Evolutionary conservation across 768 basidiomycete species (phyloP), one percentile per base, ranked within the genome.

Genomic region (Kwoniella dejecticola): DNA sequence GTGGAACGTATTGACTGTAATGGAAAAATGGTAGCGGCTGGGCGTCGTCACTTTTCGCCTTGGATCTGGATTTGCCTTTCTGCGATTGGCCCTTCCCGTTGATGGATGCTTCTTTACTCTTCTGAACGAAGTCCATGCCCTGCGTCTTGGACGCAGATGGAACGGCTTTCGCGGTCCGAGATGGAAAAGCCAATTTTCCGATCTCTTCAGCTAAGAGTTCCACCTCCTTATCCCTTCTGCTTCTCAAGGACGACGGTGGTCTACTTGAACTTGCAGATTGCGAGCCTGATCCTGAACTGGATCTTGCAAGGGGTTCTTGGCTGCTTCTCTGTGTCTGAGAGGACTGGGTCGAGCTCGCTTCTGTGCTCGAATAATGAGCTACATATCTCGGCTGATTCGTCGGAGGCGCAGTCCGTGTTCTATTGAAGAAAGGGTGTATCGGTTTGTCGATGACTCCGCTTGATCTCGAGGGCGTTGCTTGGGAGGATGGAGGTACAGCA

Each of bases 381-480:
- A 69, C 61, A 26, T 69, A 31, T 36, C 71, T 27, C 6, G 71
- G 71, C 58, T 64, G 59, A 47, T 62, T 31, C 0, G 63, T 60
- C 3, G 69, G 62, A 24, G 64, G 64, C 0, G 61, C 66, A 7
- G 61, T 38, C 15, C 42, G 26, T 4, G 62, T 57, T 7, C 52
- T 30, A 13, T 26, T 52, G 67, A 76, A 76, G 66, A 78, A 75
- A 4, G 75, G 77, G 60, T 76, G 77, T 2, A 75, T 56, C 11
- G 70, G 60, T 50, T 60, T 59, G 12, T 42, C 41, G 10, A 8
- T 19, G 6, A 12, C 19, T 42, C 19, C 12, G 5, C 7, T 8
- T 42, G 7, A 8, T 5, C 7, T 36, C 33, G 41, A 42, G 6
- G 41, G 41, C 19, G n/a, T 1, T 26, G 17, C 7, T 15, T 30